A percentile compares a stretch with the other conserved stretches of the same genome.
Evolutionary conservation across 257 asterid species (phyloP).

Genomic region (Nicotiana sylvestris): DNA sequence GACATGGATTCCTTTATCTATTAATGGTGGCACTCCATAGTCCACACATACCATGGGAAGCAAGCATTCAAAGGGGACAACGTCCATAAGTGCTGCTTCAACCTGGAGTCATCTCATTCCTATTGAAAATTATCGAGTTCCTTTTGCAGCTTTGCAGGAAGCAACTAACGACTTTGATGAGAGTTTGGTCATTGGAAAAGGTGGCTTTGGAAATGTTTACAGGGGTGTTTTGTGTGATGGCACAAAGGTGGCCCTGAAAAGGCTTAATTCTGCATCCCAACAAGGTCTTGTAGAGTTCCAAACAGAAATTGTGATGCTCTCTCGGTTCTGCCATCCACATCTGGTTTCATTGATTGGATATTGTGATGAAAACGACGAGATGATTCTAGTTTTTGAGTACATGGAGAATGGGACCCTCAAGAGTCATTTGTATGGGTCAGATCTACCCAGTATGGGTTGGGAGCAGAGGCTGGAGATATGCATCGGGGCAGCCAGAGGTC

Average conservation of each 20-base stretch:
- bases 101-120: neutral
- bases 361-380: neutral
- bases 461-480: conserved; percentile 9
- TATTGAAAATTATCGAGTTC: neutral
- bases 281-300: neutral
- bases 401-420: neutral
- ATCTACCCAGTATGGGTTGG: neutral
- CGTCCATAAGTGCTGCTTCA: neutral
- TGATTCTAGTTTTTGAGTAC: neutral
- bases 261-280: neutral
- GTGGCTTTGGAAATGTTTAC: conserved; percentile 17
- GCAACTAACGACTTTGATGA: neutral
- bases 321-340: neutral
- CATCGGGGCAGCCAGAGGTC: conserved; percentile 9
- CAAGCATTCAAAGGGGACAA: neutral
- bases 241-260: conserved; percentile 17
- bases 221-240: conserved; percentile 16
- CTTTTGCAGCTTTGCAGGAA: neutral
- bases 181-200: neutral
- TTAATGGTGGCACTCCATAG: neutral
- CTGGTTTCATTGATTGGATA: neutral
- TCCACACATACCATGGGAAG: neutral
- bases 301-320: conserved; percentile 1
- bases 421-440: neutral
- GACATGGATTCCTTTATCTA: neutral